Evolutionary conservation across 805 yeast genomes (phyloP).

Genomic region (Candida stauntonica): DNA sequence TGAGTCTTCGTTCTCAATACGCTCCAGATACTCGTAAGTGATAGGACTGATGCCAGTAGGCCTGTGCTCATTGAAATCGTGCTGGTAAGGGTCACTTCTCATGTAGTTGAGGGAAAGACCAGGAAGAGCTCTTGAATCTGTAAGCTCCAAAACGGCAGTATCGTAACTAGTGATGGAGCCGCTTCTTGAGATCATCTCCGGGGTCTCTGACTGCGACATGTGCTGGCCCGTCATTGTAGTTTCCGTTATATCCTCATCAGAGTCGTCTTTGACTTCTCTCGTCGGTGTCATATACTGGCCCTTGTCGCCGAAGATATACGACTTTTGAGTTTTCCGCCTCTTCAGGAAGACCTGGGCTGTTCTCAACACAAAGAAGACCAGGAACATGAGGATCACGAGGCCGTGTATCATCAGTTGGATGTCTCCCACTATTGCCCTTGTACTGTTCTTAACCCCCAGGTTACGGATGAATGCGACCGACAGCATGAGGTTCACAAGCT

Average conservation of each 20-base stretch:
- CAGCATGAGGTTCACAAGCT: conserved; percentile 36
- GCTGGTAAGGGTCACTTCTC: background rate
- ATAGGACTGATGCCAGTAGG: conserved; percentile 13
- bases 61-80: background rate
- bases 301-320: background rate
- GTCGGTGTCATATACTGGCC: background rate
- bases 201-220: too few relatives aligned
- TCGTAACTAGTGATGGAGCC: too few relatives aligned
- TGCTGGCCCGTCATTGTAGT: too few relatives aligned
- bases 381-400: conserved; percentile 4
- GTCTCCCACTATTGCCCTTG: conserved; percentile 37
- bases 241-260: background rate
- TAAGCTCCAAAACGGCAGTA: conserved; percentile 3
- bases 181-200: too few relatives aligned
- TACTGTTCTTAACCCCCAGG: conserved; percentile 34
- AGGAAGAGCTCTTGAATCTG: conserved; percentile 12
- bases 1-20: conserved; percentile 10
- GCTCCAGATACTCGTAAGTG: conserved; percentile 11
- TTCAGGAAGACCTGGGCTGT: conserved; percentile 5
- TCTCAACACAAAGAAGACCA: conserved; percentile 8
- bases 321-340: background rate
- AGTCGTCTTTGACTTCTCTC: background rate
- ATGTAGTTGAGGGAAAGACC: conserved; percentile 10
- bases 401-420: conserved; percentile 8
- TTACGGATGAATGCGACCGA: conserved; percentile 40